Base-by-base conservation (phyloP, 2,329 filamentous ascomycete species). In the Aciculosporium take region DNA sequence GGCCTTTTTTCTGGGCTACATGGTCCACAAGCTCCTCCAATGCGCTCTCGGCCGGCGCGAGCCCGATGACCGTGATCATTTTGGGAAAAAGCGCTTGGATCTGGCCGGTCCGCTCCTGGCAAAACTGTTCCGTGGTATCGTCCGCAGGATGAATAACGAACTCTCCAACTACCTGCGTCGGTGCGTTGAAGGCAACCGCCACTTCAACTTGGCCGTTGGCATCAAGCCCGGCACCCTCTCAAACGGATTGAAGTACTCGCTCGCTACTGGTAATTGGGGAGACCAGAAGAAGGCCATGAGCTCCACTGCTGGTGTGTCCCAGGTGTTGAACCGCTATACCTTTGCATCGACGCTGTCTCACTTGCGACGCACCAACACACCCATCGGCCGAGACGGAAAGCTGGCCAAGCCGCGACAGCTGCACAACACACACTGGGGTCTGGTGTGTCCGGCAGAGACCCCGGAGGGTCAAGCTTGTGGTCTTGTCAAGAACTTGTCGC, bases 211-310 rank as follows among this genome's bases (percentile, higher is more conserved):
- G 32, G 84, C 84, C 12, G 75, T 94, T 44, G 91, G 87, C 51
- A 82, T 96, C 55, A 96, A 95, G 67, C 80, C 83, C 18, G 82
- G 79, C 47, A 94, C 91, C 17, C 72, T 98, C 50, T 94, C 88
- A 17, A 93, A 91, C 56, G 91, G 89, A 38, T 66, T 98, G 50
- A 94, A 95, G 59, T 98, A 98, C 64, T 95, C 91, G 40, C 71
- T 98, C 47, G 89, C 91, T 21, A 98, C 91, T 12, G 91, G 91
- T 50, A 98, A 98, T 64, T 98, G 91, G 93, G 93, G 91, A 56
- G 91, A 98, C 51, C 91, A 98, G 68, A 98, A 96, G 74, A 98
- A 96, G 69, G 88, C 91, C 17, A 84, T 84, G 53, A 89, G 82
- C 52, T 85, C 88, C 1, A 96, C 93, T 49, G 91, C 91, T 36